Percentiles rank a stretch among this genome's conserved stretches.
These are phyloP conservation scores for Cicer pinnatifidum DNA, from an alignment of 306 rosid genomes.

Conservation along the genomic window DNA sequence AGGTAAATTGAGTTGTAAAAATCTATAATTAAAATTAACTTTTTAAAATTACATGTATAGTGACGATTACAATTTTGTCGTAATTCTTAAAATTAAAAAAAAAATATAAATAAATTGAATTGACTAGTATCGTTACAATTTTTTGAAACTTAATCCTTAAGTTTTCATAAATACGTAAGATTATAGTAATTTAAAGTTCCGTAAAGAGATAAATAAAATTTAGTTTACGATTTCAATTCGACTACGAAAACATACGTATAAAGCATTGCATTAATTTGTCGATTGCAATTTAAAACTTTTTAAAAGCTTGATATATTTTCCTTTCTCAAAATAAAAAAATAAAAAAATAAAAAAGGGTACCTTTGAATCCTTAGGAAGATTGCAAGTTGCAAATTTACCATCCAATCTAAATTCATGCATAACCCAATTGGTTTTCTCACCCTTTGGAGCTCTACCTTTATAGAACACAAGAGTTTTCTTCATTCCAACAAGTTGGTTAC, in stretches of 20 bases:
- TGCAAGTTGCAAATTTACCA: constrained; percentile 52
- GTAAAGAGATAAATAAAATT: no score
- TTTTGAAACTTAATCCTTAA: no score
- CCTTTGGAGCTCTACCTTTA: constrained; percentile 89
- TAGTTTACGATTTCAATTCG: no score
- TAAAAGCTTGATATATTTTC: background rate
- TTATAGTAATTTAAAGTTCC: no score
- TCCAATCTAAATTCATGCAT: constrained; percentile 90
- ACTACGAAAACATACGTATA: background rate
- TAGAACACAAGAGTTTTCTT: constrained; percentile 94
- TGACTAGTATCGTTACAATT: no score
- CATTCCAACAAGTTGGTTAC: constrained; percentile 72
- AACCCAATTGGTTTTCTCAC: constrained; percentile 87
- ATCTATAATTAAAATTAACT: constrained; percentile 38
- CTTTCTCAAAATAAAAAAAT: background rate
- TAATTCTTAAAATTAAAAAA: background rate
- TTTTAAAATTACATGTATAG: background rate
- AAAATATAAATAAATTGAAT: background rate
- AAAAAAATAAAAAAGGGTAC: constrained; percentile 13
- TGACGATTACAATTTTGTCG: background rate
- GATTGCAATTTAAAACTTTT: background rate
- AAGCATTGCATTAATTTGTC: background rate
- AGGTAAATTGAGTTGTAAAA: constrained; percentile 7
- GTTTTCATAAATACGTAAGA: no score
- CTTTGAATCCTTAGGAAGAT: constrained; percentile 62